Base-by-base conservation (phyloP, 306 rosid genomes). In the Prosopis cineraria region DNA sequence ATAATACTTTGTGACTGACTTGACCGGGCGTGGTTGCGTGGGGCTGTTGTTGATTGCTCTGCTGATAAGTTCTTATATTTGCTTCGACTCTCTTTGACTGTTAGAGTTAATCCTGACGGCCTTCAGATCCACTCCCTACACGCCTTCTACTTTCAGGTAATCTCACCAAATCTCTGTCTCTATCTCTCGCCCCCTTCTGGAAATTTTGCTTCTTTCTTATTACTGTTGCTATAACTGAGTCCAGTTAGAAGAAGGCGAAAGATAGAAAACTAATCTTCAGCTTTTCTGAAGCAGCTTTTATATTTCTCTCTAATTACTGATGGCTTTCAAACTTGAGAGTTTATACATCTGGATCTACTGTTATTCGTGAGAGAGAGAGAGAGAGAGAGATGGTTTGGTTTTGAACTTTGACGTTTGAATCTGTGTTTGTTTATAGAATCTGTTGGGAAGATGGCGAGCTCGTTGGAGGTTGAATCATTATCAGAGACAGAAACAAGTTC, bases 381-480 rank as follows among this genome's bases (percentile, higher is more conserved):
- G 48, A 44, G 48, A 3, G 50, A 44, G 50, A 3, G 50, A 1
- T n/a, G n/a, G n/a, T n/a, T n/a, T n/a, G n/a, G n/a, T n/a, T n/a
- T n/a, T n/a, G 25, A 0, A 1, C 7, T 7, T n/a, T 2, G 20
- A 8, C 2, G 12, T 7, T 2, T n/a, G 0, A 4, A 19, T 6
- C 10, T 50, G 10, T 50, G 27, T n/a, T 19, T 50, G 25, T n/a
- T 25, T 50, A 19, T n/a, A 50, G 58, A 52, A 20, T 20, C 59
- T 2, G 25, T n/a, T n/a, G n/a, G 19, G 52, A 45, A 7, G 29
- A 52, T 2, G 59, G 5, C 29, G 4, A 52, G 14, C 13, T 52
- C 29, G 29, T 22, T 52, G 0, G 29, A 52, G 59, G 59, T 20
- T 20, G 29, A 52, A 22, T 52, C 59, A 20, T n/a, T n/a, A n/a